These are phyloP conservation scores for Poa annua DNA, from an alignment of 176 grass and related monocot species.

Conservation along the genomic window DNA sequence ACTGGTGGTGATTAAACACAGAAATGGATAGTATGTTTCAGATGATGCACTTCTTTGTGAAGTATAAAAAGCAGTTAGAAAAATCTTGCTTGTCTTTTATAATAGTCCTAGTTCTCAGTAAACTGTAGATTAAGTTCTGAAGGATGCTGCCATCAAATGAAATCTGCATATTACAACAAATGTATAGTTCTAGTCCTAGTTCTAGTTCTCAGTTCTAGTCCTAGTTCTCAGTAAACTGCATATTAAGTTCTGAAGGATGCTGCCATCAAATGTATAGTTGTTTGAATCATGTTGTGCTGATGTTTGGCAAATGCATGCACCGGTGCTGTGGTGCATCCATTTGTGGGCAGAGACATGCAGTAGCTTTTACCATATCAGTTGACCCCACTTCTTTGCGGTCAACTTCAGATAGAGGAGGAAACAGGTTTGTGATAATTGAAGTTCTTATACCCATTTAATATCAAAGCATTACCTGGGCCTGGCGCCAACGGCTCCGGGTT, in stretches of 20 bases:
- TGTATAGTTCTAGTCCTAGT: too few relatives aligned
- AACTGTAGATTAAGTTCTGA: neutral
- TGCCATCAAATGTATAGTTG: neutral
- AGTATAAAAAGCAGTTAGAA: conserved; percentile 2
- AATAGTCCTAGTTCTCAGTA: neutral
- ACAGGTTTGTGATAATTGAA: neutral
- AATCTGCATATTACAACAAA: neutral
- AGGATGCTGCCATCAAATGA: conserved; percentile 1
- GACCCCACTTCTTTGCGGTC: neutral
- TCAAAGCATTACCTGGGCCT: conserved; percentile 36
- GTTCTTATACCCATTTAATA: neutral
- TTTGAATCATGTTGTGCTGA: neutral
- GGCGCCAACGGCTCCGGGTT: conserved; percentile 76
- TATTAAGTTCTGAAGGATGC: too few relatives aligned
- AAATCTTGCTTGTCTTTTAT: neutral
- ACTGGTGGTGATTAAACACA: neutral
- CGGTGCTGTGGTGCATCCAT: neutral
- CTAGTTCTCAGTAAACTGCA: too few relatives aligned
- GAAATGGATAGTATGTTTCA: neutral
- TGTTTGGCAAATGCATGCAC: neutral
- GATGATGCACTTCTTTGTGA: neutral
- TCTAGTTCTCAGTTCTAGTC: too few relatives aligned
- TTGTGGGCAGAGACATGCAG: neutral
- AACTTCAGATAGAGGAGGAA: conserved; percentile 2
- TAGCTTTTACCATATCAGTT: neutral